phyloP scores from a whole-genome alignment of 306 rosid genomes.

The Alnus rubra region DNA sequence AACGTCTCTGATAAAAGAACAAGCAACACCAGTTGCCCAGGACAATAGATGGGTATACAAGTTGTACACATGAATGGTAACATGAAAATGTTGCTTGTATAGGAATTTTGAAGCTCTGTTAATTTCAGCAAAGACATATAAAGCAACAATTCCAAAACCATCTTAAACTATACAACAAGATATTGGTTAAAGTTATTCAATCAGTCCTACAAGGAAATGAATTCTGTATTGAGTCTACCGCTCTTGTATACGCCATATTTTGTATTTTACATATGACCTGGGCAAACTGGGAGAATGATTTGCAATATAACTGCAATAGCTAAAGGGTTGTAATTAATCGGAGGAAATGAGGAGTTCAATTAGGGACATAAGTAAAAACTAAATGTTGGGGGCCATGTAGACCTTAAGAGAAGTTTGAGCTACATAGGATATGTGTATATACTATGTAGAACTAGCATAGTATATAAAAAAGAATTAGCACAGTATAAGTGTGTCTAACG shows the following conservation, averaged over 20 bases:
- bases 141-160: not conserved
- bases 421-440: too few relatives aligned
- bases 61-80: not conserved
- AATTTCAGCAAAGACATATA: not conserved
- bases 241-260: not conserved
- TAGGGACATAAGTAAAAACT: not conserved
- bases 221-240: not conserved
- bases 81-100: not conserved
- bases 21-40: not conserved
- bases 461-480: too few relatives aligned
- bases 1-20: constrained; percentile 25
- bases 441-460: too few relatives aligned
- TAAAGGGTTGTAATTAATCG: not conserved
- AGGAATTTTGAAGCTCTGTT: not conserved
- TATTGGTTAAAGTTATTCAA: constrained; percentile 4
- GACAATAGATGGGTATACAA: not conserved
- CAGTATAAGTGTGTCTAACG: too few relatives aligned
- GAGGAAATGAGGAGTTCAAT: not conserved
- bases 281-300: not conserved
- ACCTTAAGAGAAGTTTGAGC: not conserved
- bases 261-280: not conserved
- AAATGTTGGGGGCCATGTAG: not conserved
- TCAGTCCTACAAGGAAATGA: not conserved
- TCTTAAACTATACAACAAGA: not conserved
- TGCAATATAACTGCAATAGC: not conserved